These are phyloP conservation scores for Alternaria novae-zelandiae DNA, from an alignment of 2,329 filamentous ascomycete species.

Conservation along the genomic window DNA sequence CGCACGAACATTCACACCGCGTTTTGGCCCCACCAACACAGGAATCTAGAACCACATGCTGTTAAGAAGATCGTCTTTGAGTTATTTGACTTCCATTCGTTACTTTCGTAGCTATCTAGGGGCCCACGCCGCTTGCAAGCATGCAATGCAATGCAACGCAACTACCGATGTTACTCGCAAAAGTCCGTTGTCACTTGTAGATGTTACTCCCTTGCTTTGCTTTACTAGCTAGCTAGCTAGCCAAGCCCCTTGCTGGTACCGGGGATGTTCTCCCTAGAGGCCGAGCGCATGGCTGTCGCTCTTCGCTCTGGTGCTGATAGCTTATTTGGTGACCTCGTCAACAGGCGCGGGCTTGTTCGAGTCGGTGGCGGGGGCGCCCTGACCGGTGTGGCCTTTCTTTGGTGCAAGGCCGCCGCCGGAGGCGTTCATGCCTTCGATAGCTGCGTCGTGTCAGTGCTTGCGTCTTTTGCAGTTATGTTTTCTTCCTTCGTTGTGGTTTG, in stretches of 20 bases:
- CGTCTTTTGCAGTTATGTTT: background rate
- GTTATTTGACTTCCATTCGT: background rate
- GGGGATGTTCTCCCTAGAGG: background rate
- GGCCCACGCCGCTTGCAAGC: background rate
- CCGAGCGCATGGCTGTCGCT: background rate
- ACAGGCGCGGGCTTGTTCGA: slow-evolving; percentile 27
- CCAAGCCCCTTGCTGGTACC: background rate
- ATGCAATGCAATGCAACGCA: background rate
- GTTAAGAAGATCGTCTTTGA: background rate
- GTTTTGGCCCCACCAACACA: slow-evolving; percentile 1
- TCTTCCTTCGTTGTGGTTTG: slow-evolving; percentile 1
- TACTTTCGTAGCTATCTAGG: background rate
- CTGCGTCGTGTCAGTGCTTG: slow-evolving; percentile 11
- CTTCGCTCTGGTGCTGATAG: background rate
- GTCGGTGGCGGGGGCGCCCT: slow-evolving; percentile 21
- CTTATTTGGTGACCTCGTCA: slow-evolving; percentile 29
- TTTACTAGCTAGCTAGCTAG: background rate
- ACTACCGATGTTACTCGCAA: background rate
- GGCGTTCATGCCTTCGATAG: slow-evolving; percentile 43
- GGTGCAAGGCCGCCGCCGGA: slow-evolving; percentile 40
- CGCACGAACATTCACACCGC: slow-evolving; percentile 9
- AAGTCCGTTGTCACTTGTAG: background rate
- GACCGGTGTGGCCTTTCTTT: slow-evolving; percentile 17
- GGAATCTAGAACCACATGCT: background rate
- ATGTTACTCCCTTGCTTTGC: background rate